phyloP scores from a whole-genome alignment of 169 alveolate species.

The Eimeria falciformis region DNA sequence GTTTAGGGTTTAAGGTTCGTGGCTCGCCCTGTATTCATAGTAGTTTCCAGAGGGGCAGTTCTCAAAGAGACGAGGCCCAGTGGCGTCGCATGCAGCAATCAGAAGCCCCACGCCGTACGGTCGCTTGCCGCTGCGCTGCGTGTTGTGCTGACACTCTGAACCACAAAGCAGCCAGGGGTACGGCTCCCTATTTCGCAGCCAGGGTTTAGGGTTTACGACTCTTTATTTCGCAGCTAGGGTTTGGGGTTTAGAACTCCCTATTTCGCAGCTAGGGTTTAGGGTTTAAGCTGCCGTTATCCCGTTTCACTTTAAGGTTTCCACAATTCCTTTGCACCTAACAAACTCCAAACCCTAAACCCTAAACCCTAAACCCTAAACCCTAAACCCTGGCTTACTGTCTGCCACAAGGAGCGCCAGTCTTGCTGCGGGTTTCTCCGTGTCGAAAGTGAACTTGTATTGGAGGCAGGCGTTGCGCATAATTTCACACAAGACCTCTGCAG shows the following conservation, averaged over 20 bases:
- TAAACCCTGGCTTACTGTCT: slow-evolving; percentile 86
- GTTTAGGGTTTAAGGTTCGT: slow-evolving; percentile 10
- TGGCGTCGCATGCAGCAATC: slow-evolving; percentile 80
- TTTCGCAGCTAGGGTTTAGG: not conserved
- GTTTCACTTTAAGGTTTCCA: not conserved
- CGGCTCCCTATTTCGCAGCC: no score
- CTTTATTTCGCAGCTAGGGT: not conserved
- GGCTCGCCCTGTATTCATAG: slow-evolving; percentile 93
- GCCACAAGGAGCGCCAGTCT: slow-evolving; percentile 94
- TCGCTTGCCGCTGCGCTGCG: slow-evolving; percentile 96
- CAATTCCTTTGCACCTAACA: not conserved
- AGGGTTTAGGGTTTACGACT: slow-evolving; percentile 36
- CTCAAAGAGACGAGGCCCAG: slow-evolving; percentile 95
- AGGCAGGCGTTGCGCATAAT: slow-evolving; percentile 96
- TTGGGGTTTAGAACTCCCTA: not conserved
- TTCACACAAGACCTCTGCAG: slow-evolving; percentile 85
- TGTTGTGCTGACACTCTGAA: slow-evolving; percentile 95
- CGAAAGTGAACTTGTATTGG: slow-evolving; percentile 95
- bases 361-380: slow-evolving; percentile 71
- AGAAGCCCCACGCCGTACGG: slow-evolving; percentile 99
- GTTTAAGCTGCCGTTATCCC: no score
- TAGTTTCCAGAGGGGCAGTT: slow-evolving; percentile 97
- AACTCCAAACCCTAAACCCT: slow-evolving; percentile 24
- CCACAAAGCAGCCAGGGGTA: not conserved
- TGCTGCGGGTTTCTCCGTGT: slow-evolving; percentile 93